Base-by-base conservation (phyloP, 306 rosid species). In the Vigna angularis region DNA sequence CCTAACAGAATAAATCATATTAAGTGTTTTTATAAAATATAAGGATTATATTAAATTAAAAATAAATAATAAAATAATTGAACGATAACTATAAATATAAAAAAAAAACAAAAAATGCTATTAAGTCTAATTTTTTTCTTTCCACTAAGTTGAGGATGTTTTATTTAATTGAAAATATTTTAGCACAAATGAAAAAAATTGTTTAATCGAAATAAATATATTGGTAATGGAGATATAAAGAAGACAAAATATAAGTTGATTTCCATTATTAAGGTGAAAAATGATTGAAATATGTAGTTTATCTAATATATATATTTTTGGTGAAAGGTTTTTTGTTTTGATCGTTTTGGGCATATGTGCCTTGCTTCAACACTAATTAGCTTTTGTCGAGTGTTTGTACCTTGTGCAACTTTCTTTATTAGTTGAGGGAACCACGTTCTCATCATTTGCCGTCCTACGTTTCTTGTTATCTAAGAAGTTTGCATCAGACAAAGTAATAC, bases 361-460 rank as follows among this genome's bases (percentile, higher is more conserved):
- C 72, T 65, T 65, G 48, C 83, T 66, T 71, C 44, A 42, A n/a
- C 6, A 14, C 50, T 24, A 6, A 51, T 81, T 67, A 67, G 47
- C 66, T 48, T 32, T 26, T 58, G 4, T 56, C 8, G 28, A 12
- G 83, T 17, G 36, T 20, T 14, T 69, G 74, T 20, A 51, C 12
- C 18, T 9, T 56, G 49, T 50, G 17, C 47, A 57, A 76, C 81
- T 58, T 48, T 20, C 22, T 64, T 75, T 18, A 2, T 36, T 40
- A 9, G 16, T 24, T 70, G 61, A 26, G 76, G 53, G 18, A 47
- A 2, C 61, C 76, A 70, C 77, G 71, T 57, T 78, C 63, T 62
- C 71, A 61, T 79, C 12, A 9, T 70, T 70, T 70, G 77, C 77
- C 76, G 61, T 4, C 82, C 66, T 28, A 14, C 2, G 71, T 48